A percentile compares a stretch with the other conserved stretches of the same genome.
phyloP scores from a whole-genome alignment of 768 basidiomycete species.

The Tylopilus rubrobrunneus region DNA sequence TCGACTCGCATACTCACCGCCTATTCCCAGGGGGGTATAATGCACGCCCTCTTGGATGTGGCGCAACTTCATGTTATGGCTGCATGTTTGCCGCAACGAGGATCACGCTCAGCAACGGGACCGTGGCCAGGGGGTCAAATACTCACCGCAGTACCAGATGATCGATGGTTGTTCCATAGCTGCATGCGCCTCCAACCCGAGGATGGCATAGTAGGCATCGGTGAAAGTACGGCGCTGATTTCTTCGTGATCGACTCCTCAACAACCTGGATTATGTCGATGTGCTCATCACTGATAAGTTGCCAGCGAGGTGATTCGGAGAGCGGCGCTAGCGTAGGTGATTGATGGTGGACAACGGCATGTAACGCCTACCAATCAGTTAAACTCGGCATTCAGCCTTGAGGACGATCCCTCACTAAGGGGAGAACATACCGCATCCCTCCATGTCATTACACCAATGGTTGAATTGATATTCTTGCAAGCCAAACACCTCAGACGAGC shows the following conservation, averaged over 20 bases:
- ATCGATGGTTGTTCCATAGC: not conserved
- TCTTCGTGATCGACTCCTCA: not conserved
- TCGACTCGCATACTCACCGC: not conserved
- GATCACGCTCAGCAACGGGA: not conserved
- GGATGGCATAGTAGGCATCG: constrained; percentile 3
- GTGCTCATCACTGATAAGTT: constrained; percentile 1
- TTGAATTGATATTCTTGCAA: not conserved
- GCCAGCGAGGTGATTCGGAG: not conserved
- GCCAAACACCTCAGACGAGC: constrained; percentile 5
- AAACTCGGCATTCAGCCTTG: not conserved
- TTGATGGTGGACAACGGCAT: not conserved
- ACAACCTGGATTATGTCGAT: not conserved
- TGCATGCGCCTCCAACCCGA: not conserved
- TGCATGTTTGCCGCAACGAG: too few relatives aligned
- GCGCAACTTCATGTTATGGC: not conserved
- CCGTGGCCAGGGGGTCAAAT: too few relatives aligned
- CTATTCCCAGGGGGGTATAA: not conserved
- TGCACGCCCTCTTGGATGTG: not conserved
- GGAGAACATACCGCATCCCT: not conserved
- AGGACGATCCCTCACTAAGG: not conserved
- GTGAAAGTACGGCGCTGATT: not conserved
- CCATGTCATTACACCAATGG: not conserved
- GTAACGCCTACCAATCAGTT: not conserved
- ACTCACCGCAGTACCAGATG: not conserved
- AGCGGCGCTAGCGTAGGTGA: too few relatives aligned